Base-by-base conservation (phyloP, 2,329 filamentous ascomycete species). In the Dactylellina drechsleri region DNA sequence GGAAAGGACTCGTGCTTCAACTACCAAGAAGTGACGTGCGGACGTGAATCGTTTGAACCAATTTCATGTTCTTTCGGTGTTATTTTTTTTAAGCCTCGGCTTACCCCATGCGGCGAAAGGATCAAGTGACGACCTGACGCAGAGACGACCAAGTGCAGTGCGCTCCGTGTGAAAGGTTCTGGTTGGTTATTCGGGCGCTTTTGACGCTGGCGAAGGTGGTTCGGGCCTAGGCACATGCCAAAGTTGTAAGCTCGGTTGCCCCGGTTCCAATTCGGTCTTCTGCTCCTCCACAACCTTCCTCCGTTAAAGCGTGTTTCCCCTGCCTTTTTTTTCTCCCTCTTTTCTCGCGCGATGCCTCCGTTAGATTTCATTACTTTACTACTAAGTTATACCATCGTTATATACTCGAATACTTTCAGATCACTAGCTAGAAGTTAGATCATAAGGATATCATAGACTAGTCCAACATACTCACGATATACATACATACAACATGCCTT, bases 61-160 rank as follows among this genome's bases (percentile, higher is more conserved):
- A 2, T 4, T 23, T 23, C 23, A 23, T 23, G 23, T 23, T 23
- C 23, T 23, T 23, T 23, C 15, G 10, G n/a, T 47, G 10, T 28
- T 12, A 4, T 18, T 16, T 23, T 4, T 18, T 66, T 75, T 75
- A 52, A 75, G 71, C 71, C 71, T 75, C 71, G 71, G 71, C 71
- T 68, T 57, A 58, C 71, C 64, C 36, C 56, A 59, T 47, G n/a
- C 52, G 23, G 54, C 12, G 4, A 18, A 23, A 2, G 40, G 52
- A 49, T 16, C 50, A 58, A 52, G 68, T 53, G 60, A 49, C 56
- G 68, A 36, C 31, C 31, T 36, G 31, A 36, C 56, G 56, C 49
- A 56, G 68, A 65, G 58, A 12, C 3, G 2, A 47, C 13, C 43
- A 36, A 36, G n/a, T 53, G 15, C 13, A n/a, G 31, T n/a, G 15